phyloP scores from a whole-genome alignment of 495 filamentous ascomycete species.

The Penicillium silybi region DNA sequence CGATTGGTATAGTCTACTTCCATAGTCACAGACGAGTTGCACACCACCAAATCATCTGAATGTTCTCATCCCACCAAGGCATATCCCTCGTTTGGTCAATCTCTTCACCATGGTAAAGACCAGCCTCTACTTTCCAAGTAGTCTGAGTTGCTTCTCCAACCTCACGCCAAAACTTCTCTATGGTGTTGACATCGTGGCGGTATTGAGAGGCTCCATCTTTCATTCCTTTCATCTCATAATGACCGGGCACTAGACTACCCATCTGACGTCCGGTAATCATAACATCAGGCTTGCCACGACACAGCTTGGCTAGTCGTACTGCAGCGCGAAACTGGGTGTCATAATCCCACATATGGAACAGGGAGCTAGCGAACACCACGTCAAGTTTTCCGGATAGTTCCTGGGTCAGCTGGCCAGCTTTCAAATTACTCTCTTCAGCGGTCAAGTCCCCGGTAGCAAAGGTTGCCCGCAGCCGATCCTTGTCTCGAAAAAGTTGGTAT shows the following conservation, averaged over 20 bases:
- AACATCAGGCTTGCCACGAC: constrained; percentile 26
- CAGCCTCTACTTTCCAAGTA: constrained; percentile 34
- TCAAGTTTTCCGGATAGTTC: constrained; percentile 29
- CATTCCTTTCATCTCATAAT: constrained; percentile 19
- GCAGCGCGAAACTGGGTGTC: constrained; percentile 32
- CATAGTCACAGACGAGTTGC: constrained; percentile 6
- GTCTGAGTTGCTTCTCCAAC: constrained; percentile 40
- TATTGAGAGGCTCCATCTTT: constrained; percentile 19
- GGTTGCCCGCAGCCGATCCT: constrained; percentile 18
- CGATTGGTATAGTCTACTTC: no score
- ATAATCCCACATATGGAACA: constrained; percentile 45
- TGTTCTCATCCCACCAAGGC: constrained; percentile 10
- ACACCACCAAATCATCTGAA: constrained; percentile 20
- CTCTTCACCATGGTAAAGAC: constrained; percentile 10
- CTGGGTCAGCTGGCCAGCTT: constrained; percentile 10
- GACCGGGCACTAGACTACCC: constrained; percentile 26
- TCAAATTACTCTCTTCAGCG: background rate
- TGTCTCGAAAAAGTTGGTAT: constrained; percentile 48
- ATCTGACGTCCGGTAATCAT: constrained; percentile 44
- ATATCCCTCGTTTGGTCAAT: constrained; percentile 7
- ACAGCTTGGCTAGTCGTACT: constrained; percentile 30
- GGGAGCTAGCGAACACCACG: constrained; percentile 39
- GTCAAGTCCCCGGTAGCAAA: constrained; percentile 34
- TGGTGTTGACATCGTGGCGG: constrained; percentile 37
- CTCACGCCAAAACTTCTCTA: constrained; percentile 44